Percentiles rank a stretch among this genome's conserved stretches.
These are phyloP conservation scores for Hermanozyma aechmeae DNA, from an alignment of 805 yeast genomes.

Conservation along the genomic window DNA sequence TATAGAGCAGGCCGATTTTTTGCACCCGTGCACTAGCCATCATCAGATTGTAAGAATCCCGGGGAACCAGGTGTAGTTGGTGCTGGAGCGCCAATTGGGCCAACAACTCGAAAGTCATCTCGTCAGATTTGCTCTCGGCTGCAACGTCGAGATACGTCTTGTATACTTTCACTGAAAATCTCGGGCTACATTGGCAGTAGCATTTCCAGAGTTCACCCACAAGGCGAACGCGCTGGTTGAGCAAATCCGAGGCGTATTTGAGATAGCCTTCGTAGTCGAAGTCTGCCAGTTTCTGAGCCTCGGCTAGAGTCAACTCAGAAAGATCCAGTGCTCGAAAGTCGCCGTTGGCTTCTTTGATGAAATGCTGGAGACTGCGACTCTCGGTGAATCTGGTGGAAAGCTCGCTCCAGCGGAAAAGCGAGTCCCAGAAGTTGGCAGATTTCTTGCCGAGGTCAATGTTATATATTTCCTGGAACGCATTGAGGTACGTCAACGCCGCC, in stretches of 20 bases:
- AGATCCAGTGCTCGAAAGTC: slow-evolving; percentile 4
- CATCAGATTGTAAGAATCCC: slow-evolving; percentile 11
- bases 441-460: slow-evolving; percentile 10
- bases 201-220: slow-evolving; percentile 27
- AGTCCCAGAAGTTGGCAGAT: slow-evolving; percentile 26
- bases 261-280: slow-evolving; percentile 32
- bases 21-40: slow-evolving; percentile 1
- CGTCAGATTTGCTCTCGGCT: slow-evolving; percentile 7
- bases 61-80: slow-evolving; percentile 6
- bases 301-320: slow-evolving; percentile 10
- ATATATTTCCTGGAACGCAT: slow-evolving; percentile 24
- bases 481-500: slow-evolving; percentile 24
- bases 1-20: slow-evolving; percentile 7
- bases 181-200: slow-evolving; percentile 14
- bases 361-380: slow-evolving; percentile 17
- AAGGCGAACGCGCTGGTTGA: slow-evolving; percentile 15
- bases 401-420: slow-evolving; percentile 28
- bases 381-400: slow-evolving; percentile 20
- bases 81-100: slow-evolving; percentile 6
- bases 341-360: slow-evolving; percentile 12
- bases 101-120: slow-evolving; percentile 15
- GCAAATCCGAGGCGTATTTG: slow-evolving; percentile 14
- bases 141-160: slow-evolving; percentile 12
- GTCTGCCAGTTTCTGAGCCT: slow-evolving; percentile 21
- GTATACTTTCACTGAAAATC: slow-evolving; percentile 17